phyloP scores from a whole-genome alignment of 148 eudicot species.

The Rhododendron griersonianum region DNA sequence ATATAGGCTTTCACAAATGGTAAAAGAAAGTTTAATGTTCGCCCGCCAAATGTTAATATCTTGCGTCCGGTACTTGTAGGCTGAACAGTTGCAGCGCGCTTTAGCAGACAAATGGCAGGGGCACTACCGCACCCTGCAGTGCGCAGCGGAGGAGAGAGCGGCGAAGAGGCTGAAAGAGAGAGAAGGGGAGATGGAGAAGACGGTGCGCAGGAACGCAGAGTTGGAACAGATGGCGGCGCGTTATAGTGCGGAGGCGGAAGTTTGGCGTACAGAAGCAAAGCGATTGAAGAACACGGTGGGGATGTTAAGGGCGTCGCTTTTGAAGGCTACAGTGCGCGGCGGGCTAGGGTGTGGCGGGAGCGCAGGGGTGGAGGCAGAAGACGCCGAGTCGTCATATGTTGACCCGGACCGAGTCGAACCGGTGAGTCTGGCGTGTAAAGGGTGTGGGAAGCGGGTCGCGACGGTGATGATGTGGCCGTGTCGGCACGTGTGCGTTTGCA shows the following conservation, averaged over 20 bases:
- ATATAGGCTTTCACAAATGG: too few relatives aligned
- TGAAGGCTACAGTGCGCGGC: neutral
- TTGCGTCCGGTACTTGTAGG: neutral
- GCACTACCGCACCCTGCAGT: neutral
- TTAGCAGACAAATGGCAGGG: conserved; percentile 11
- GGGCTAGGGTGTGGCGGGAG: neutral
- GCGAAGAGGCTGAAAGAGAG: conserved; percentile 8
- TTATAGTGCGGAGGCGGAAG: neutral
- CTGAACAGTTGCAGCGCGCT: conserved; percentile 8
- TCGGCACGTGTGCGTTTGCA: conserved; percentile 13
- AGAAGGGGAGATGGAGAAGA: neutral
- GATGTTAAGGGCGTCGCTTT: neutral
- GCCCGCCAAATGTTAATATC: too few relatives aligned
- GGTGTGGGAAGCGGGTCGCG: conserved; percentile 4
- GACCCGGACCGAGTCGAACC: conserved; percentile 5
- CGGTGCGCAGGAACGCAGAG: conserved; percentile 1
- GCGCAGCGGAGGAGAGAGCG: conserved; percentile 8
- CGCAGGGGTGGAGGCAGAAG: neutral
- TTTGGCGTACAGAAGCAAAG: neutral
- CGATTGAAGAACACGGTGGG: neutral
- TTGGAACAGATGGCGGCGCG: conserved; percentile 4
- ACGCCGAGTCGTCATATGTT: conserved; percentile 1
- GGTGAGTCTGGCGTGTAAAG: neutral
- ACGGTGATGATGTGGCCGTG: conserved; percentile 15
- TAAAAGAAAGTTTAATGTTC: too few relatives aligned